These are phyloP conservation scores for Nyssa sinensis DNA, from an alignment of 148 eudicot species.

Conservation along the genomic window DNA sequence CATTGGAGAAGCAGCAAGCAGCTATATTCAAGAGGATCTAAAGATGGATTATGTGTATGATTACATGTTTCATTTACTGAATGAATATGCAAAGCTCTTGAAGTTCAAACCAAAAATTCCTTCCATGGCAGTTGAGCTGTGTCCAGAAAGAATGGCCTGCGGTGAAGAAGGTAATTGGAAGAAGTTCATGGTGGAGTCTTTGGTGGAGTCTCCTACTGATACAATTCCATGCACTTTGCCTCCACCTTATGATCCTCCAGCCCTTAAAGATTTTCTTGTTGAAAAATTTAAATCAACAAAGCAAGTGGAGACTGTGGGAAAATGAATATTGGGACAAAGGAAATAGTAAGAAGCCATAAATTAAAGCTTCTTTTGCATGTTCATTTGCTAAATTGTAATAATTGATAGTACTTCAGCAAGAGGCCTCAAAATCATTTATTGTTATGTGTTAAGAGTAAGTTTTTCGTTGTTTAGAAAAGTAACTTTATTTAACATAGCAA, in stretches of 20 bases:
- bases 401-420: no score
- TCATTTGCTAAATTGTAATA: neutral
- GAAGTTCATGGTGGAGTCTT: constrained; percentile 38
- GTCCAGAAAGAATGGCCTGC: constrained; percentile 52
- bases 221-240: constrained; percentile 42
- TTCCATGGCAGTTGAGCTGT: constrained; percentile 37
- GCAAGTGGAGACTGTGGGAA: constrained; percentile 57
- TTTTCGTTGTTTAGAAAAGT: no score
- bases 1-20: constrained; percentile 39
- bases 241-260: constrained; percentile 41
- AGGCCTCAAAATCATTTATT: no score
- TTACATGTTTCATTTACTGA: constrained; percentile 58
- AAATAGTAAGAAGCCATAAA: neutral
- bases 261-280: constrained; percentile 22
- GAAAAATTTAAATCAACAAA: constrained; percentile 30
- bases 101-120: constrained; percentile 49
- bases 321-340: constrained; percentile 34
- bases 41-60: constrained; percentile 55
- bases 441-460: no score
- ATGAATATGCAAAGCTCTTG: constrained; percentile 47
- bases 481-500: no score
- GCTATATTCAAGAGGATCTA: constrained; percentile 39
- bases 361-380: neutral
- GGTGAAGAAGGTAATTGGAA: constrained; percentile 33
- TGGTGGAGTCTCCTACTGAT: constrained; percentile 37